Conservation (phyloP, 2,329 filamentous ascomycete genomes). For the Rutstroemia sp. region DNA sequence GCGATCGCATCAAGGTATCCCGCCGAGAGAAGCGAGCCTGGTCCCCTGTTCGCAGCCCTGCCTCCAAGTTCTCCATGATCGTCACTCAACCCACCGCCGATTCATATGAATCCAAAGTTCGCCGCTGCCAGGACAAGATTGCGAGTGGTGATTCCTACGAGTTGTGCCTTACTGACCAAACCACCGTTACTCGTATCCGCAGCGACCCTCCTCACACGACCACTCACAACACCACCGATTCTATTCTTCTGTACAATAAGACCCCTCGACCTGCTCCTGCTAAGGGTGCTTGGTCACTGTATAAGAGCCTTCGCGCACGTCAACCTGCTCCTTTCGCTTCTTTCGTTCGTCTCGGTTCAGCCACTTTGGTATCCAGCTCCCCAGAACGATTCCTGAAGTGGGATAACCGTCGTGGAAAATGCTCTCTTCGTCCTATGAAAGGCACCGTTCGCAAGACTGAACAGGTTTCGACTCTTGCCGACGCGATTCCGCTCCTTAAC, state of each 20-base stretch:
- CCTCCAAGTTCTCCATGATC: constrained; percentile 12
- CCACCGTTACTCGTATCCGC: constrained; percentile 13
- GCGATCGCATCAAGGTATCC: constrained; percentile 6
- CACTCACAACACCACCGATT: neutral
- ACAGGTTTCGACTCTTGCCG: constrained; percentile 56
- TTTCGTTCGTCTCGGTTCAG: constrained; percentile 62
- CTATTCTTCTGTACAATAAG: constrained; percentile 9
- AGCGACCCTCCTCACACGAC: constrained; percentile 4
- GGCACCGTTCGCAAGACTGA: constrained; percentile 80
- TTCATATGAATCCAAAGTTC: constrained; percentile 31
- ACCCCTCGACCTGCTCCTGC: constrained; percentile 8
- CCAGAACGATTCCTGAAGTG: constrained; percentile 83
- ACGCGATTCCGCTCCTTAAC: constrained; percentile 66
- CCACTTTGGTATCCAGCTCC: constrained; percentile 73
- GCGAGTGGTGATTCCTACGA: constrained; percentile 35
- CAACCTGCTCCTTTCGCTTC: constrained; percentile 53
- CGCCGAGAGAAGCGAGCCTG: constrained; percentile 6
- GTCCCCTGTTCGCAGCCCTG: constrained; percentile 2
- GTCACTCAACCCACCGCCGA: constrained; percentile 15
- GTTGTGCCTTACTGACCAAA: constrained; percentile 33
- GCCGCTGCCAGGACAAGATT: constrained; percentile 30
- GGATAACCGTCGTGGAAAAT: constrained; percentile 46
- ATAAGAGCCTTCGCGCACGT: constrained; percentile 23
- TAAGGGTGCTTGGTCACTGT: constrained; percentile 25
- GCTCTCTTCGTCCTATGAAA: constrained; percentile 90